Percentiles rank a stretch among this genome's conserved stretches.
Evolutionary conservation across 2,329 filamentous ascomycete species (phyloP).

Genomic region (Aspergillus fumigatus): DNA sequence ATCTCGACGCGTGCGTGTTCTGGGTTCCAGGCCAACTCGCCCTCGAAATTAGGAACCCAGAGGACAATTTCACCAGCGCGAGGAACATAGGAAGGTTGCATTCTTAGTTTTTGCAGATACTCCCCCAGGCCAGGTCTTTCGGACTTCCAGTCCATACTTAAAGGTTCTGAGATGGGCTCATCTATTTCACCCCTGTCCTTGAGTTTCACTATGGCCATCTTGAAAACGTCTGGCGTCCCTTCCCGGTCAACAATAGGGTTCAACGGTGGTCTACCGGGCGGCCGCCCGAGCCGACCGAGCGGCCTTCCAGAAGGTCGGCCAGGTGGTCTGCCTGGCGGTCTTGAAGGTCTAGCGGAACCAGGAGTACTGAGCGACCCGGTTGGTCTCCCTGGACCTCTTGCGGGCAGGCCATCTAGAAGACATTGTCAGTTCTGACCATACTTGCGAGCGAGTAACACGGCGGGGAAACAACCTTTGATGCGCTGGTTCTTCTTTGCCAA

Average conservation of each 20-base stretch:
- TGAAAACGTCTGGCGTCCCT: constrained; percentile 52
- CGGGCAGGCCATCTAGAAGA: constrained; percentile 4
- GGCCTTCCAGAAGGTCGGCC: constrained; percentile 11
- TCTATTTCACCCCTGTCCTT: constrained; percentile 39
- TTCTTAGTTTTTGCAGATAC: constrained; percentile 38
- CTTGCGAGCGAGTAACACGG: not conserved
- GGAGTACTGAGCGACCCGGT: not conserved
- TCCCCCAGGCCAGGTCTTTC: constrained; percentile 43
- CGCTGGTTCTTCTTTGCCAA: constrained; percentile 10
- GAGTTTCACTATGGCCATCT: constrained; percentile 47
- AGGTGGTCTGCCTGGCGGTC: constrained; percentile 5
- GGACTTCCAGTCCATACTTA: constrained; percentile 55
- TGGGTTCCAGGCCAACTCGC: constrained; percentile 35
- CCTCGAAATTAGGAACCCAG: constrained; percentile 39
- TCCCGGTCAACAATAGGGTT: constrained; percentile 41
- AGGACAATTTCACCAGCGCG: constrained; percentile 55
- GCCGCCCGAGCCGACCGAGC: not conserved
- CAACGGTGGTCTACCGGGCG: not conserved
- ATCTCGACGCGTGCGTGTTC: constrained; percentile 26
- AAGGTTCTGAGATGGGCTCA: constrained; percentile 44
- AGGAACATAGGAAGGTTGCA: constrained; percentile 50
- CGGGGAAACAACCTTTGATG: constrained; percentile 6
- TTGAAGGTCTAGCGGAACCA: constrained; percentile 2
- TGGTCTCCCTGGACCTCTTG: constrained; percentile 4
- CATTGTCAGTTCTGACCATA: not conserved